Evolutionary conservation across 495 filamentous ascomycete genomes (phyloP).

Genomic region (Trichocladium antarcticum): DNA sequence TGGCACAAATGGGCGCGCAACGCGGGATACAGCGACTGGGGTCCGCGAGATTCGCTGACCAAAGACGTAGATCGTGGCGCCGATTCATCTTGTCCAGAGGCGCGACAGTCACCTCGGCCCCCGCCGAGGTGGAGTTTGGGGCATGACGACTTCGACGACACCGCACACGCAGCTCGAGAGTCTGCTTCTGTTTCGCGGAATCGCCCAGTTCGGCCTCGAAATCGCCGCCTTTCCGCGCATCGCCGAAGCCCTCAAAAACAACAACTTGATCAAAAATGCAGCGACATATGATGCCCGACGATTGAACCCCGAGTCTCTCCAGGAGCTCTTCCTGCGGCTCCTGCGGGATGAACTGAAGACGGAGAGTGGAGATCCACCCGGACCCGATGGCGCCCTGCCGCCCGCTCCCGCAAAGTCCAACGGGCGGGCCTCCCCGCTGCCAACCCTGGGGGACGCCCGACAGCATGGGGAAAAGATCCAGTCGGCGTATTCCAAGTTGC

Average conservation of each 20-base stretch:
- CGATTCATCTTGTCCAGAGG: conserved; percentile 38
- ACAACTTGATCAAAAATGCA: conserved; percentile 54
- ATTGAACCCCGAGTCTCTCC: conserved; percentile 66
- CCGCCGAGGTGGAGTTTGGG: conserved; percentile 44
- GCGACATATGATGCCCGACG: conserved; percentile 59
- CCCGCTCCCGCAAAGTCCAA: conserved; percentile 62
- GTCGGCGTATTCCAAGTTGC: conserved; percentile 57
- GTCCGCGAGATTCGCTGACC: neutral
- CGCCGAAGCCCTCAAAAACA: conserved; percentile 60
- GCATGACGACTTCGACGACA: conserved; percentile 45
- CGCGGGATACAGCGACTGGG: neutral
- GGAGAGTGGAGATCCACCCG: conserved; percentile 21
- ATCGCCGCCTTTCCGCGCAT: conserved; percentile 57
- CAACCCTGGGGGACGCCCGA: conserved; percentile 51
- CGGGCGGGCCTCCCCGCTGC: conserved; percentile 51
- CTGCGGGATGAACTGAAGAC: conserved; percentile 57
- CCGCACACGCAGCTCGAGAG: conserved; percentile 70
- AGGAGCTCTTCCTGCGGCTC: conserved; percentile 62
- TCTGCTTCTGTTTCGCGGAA: conserved; percentile 77
- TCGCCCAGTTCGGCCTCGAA: conserved; percentile 54
- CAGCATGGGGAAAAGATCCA: conserved; percentile 57
- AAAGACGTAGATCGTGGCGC: conserved; percentile 37
- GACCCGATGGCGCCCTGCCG: conserved; percentile 30
- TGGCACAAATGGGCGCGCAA: neutral
- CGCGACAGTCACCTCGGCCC: conserved; percentile 44